Base-by-base conservation (phyloP, 1,284 basidiomycete species). In the Ceratobasidium sp. region DNA sequence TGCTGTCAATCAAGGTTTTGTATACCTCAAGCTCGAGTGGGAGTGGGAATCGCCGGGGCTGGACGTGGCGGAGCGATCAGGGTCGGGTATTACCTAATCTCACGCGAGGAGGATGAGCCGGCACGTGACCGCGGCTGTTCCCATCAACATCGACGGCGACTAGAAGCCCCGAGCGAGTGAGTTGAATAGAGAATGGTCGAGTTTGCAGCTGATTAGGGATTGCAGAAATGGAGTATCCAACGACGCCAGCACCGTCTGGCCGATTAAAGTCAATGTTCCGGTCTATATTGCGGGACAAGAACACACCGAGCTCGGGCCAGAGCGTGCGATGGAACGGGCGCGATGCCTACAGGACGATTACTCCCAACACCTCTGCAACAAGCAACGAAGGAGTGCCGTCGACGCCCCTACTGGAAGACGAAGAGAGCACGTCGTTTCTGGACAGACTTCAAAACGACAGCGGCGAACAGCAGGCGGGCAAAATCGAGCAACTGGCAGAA, bases 261-360 rank as follows among this genome's bases (percentile, higher is more conserved):
- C 42, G 43, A 6, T 53, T 68, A 22, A 55, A 56, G n/a, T 68
- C 65, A 8, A 68, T 68, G 53, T 68, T 89, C 3, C 84, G 88
- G 27, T 90, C 89, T 20, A 90, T 90, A 72, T 80, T 91, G 25
- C 86, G 87, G 40, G 86, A 87, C 70, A 83, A 82, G 7, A 86
- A 87, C 58, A 89, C 89, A 0, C 89, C 89, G n/a, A 87, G 85
- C 2, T 87, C 87, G 3, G 88, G 88, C 8, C 86, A 87, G 75
- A 90, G 85, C 73, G 89, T 90, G 25, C 86, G 88, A 7, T 90
- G 90, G 79, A 89, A 88, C 77, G 84, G 86, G n/a, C 82, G 85
- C 27, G 85, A 89, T 69, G 86, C 85, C 10, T 86, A 84, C 77
- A 86, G 83, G 72, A 80, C 85, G 20, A 84, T 87, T 72, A 88